Evolutionary conservation across 1,284 basidiomycete species (phyloP), one percentile per base, ranked within the genome.

Genomic region (Amylostereum areolatum): DNA sequence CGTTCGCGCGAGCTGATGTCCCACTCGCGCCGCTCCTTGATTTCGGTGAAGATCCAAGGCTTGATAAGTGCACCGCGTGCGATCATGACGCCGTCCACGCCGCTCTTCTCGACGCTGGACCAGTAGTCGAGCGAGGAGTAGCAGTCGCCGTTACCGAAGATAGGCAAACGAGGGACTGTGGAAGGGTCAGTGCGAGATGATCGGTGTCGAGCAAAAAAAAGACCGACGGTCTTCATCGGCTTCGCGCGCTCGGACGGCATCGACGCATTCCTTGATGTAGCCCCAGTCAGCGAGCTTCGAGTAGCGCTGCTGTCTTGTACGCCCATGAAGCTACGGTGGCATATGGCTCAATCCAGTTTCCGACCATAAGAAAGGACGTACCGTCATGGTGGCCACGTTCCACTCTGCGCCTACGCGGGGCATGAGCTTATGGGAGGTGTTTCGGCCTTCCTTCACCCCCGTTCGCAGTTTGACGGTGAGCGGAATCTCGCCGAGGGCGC

Each of bases 21-120:
- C 95, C 95, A 97, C 61, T 96, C 92, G 44, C 90, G 68, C 31
- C 74, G 76, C 63, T 98, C 95, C 62, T 94, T 89, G 63, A 98
- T 85, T 68, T 99, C 96, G 1, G 94, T 97, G 67, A 97, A 97
- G 51, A 95, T 85, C 92, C 92, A 95, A 1, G 92, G 89, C 65
- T 98, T 98, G 69, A 98, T 97, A 50, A 98, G 74, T 0, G 94
- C 96, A 0, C 96, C 96, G 28, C 96, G 77, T 1, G 86, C 96
- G 37, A 98, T 78, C 96, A 98, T 98, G 46, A 97, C 77, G 4
- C 95, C 95, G 62, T 98, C 95, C 0, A 97, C 93, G 9, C 88
- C 86, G 24, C 81, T 85, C 7, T 71, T 64, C 49, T 92, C 84
- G 46, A 94, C 77, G 52, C 84, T 82, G 35, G 82, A 73, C 78